phyloP scores from a whole-genome alignment of 768 basidiomycete genomes.

The Termitomyces sp. region DNA sequence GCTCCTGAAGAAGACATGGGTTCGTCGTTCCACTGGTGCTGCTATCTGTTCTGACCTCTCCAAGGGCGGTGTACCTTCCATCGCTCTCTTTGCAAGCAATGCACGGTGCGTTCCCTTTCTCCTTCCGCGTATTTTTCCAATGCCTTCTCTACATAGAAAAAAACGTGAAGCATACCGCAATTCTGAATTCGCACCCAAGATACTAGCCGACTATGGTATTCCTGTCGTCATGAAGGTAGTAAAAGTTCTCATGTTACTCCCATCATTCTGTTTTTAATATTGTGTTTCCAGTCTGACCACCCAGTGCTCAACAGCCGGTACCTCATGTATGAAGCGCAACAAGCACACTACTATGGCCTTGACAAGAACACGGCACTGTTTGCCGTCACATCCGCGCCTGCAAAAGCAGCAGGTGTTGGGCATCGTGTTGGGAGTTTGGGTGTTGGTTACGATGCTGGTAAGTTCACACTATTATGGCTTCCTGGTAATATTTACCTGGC shows the following conservation, averaged over 20 bases:
- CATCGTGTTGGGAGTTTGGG: slow-evolving; percentile 65
- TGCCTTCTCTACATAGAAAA: slow-evolving; percentile 20
- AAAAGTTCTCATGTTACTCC: background rate
- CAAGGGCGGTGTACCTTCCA: slow-evolving; percentile 50
- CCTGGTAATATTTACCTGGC: background rate
- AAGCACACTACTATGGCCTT: slow-evolving; percentile 64
- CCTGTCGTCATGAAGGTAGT: slow-evolving; percentile 71
- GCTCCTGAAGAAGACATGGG: slow-evolving; percentile 66
- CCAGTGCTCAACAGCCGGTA: slow-evolving; percentile 58
- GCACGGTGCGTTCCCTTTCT: slow-evolving; percentile 28
- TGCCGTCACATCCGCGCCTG: slow-evolving; percentile 62
- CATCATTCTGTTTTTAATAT: background rate
- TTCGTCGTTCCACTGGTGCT: slow-evolving; percentile 16
- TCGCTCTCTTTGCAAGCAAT: slow-evolving; percentile 70
- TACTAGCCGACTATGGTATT: slow-evolving; percentile 62
- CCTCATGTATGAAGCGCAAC: slow-evolving; percentile 67
- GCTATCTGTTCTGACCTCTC: background rate
- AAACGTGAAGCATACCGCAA: slow-evolving; percentile 60
- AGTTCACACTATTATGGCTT: background rate
- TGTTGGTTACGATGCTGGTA: slow-evolving; percentile 31
- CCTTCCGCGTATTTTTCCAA: background rate
- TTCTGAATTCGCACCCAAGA: slow-evolving; percentile 66
- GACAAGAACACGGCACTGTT: slow-evolving; percentile 51
- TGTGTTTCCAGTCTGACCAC: slow-evolving; percentile 41
- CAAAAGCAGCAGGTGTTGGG: slow-evolving; percentile 55